Evolutionary conservation across 306 rosid genomes (phyloP), one percentile per base, ranked within the genome.

Genomic region (Vigna trinervia): DNA sequence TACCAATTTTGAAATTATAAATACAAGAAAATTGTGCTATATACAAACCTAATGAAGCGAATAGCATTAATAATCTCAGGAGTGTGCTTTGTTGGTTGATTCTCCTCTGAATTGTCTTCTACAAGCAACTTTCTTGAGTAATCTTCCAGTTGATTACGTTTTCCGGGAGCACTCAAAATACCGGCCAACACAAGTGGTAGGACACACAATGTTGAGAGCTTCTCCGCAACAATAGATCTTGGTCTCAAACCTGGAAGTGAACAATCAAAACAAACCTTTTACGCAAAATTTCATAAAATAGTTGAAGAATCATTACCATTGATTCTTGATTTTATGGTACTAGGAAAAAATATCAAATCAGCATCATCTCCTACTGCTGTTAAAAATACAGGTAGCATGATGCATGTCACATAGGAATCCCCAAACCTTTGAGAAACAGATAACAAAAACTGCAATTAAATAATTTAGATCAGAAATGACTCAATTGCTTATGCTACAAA

Each of bases 181-280:
- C 97, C 97, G 60, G 97, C 96, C 81, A 95, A 82, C 71, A 92
- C 80, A 83, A 95, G 88, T 13, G 98, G 98, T n/a, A 92, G 81
- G 80, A 95, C 92, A 85, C 97, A 95, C 69, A 84, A 81, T 38
- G 89, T 84, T 52, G 96, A 89, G n/a, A 95, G 91, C 85, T 86
- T 89, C 81, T 84, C 88, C 45, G 87, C 81, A 83, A 90, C 71
- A 78, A 73, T 73, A 52, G 93, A 87, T 77, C 87, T 87, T 53
- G 98, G 98, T 58, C 87, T 85, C 83, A 92, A 84, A 56, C 89
- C 98, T 92, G 78, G 62, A 61, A 80, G 72, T 4, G 1, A 80
- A 82, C 66, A 57, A 81, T 74, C 66, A 83, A 71, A 59, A 84
- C 46, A 50, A 56, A 62, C 69, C 63, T 57, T 46, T 30, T 34